Percentiles rank a stretch among this genome's conserved stretches.
These are phyloP conservation scores for Fusarium sp. DNA, from an alignment of 2,329 filamentous ascomycete species.

Conservation along the genomic window DNA sequence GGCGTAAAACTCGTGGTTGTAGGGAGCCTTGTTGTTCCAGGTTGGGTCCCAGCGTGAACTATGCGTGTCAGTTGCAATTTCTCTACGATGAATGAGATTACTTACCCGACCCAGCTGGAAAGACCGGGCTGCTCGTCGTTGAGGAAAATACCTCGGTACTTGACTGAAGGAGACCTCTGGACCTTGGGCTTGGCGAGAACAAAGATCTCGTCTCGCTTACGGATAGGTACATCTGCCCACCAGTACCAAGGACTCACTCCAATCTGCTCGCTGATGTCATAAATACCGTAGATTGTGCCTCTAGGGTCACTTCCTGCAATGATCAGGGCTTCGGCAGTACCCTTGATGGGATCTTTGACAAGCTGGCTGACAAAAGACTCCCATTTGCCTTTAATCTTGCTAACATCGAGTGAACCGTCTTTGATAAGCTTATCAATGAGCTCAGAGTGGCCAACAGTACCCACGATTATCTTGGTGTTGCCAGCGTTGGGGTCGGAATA, in stretches of 20 bases:
- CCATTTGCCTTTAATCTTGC: constrained; percentile 69
- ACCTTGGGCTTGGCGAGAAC: constrained; percentile 49
- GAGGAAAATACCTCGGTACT: constrained; percentile 70
- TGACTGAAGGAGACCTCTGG: constrained; percentile 62
- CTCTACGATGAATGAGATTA: fast-evolving
- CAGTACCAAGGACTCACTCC: constrained; percentile 66
- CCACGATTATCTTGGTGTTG: constrained; percentile 71
- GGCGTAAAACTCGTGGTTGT: constrained; percentile 70
- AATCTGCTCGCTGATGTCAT: constrained; percentile 69
- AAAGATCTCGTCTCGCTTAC: constrained; percentile 58
- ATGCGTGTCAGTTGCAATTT: neutral
- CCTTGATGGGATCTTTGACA: constrained; percentile 57
- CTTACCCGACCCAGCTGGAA: constrained; percentile 58
- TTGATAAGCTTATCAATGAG: constrained; percentile 55
- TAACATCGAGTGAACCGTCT: constrained; percentile 51
- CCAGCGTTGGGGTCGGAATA: constrained; percentile 53
- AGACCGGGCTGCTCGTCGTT: constrained; percentile 62
- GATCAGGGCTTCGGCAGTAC: constrained; percentile 56
- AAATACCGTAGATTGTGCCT: constrained; percentile 68
- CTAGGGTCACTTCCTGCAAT: constrained; percentile 68
- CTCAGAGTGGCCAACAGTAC: constrained; percentile 72
- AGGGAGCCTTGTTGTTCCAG: constrained; percentile 62
- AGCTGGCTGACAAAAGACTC: constrained; percentile 72
- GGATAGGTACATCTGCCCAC: constrained; percentile 66
- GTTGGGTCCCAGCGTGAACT: constrained; percentile 53